Base-by-base conservation (phyloP, 2,329 filamentous ascomycete genomes). In the Cladophialophora chaetospira region DNA sequence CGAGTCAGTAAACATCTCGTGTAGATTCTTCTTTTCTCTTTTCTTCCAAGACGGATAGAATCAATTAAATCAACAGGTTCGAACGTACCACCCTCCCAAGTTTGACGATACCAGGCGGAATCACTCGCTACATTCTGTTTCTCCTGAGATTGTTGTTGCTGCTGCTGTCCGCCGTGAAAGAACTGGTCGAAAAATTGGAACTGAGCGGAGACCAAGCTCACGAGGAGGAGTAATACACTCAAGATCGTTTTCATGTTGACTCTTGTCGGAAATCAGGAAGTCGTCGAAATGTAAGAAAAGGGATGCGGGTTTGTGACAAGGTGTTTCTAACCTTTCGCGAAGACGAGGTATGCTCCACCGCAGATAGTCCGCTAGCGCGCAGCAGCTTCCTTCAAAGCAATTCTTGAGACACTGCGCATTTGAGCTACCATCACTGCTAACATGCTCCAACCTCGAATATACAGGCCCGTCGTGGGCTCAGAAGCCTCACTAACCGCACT, bases 121-220 rank as follows among this genome's bases (percentile, higher is more conserved):
- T 97, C 93, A 68, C 89, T 95, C 2, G 89, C 83, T 25, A 88
- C 89, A 71, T 97, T 94, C 68, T 90, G 87, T 23, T 84, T 83
- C 65, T 86, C 80, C 54, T 84, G 77, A 19, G 77, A 72, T 45
- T 82, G 74, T 63, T 84, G 81, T 55, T 83, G 78, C 10, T 79
- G 81, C 56, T 83, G 78, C 9, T 79, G 75, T 60, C 75, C 75
- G 58, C 80, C 79, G 21, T 61, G 57, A 72, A 99, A 97, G 90
- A 97, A 96, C 68, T 97, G 91, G 72, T 97, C 92, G 76, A 97
- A 99, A 82, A 99, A 96, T 70, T 90, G 88, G 73, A 97, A 97
- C 75, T 97, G 93, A 9, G 90, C 90, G 55, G 82, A 77, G 3
- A 80, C 85, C 13, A 77, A 67, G 28, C 83, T 73, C 60, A 83